phyloP scores from a whole-genome alignment of 1,284 basidiomycete species.

The Apiotrichum laibachii region DNA sequence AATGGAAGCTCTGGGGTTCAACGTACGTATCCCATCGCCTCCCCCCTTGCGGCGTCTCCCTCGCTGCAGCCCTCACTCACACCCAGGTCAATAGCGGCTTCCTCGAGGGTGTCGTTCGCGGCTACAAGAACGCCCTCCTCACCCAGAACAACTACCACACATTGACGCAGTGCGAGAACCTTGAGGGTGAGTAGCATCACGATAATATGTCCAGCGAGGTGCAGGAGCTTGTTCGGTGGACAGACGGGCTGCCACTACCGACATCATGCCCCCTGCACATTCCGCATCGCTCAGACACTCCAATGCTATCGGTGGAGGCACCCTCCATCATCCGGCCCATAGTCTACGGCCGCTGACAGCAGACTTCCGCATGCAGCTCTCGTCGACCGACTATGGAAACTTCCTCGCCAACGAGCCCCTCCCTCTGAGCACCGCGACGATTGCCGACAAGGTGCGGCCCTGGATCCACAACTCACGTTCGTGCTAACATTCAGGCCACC shows the following conservation, averaged over 20 bases:
- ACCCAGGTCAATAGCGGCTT: conserved; percentile 73
- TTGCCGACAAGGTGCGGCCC: conserved; percentile 68
- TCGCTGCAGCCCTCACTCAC: background rate
- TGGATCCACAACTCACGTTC: background rate
- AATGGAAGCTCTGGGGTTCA: conserved; percentile 82
- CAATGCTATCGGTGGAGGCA: too few relatives aligned
- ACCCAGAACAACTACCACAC: conserved; percentile 87
- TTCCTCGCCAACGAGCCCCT: conserved; percentile 95
- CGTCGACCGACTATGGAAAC: conserved; percentile 96
- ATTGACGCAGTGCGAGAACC: conserved; percentile 93
- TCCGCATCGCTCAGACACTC: background rate
- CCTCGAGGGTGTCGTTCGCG: conserved; percentile 88
- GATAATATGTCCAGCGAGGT: too few relatives aligned
- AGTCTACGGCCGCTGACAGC: background rate
- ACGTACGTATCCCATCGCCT: conserved; percentile 56
- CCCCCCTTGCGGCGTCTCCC: too few relatives aligned
- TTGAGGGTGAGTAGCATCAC: conserved; percentile 69
- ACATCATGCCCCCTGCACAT: too few relatives aligned
- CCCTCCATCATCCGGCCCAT: background rate
- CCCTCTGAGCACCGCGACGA: conserved; percentile 92
- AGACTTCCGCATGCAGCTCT: conserved; percentile 91
- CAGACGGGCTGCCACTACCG: too few relatives aligned
- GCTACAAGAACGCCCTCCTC: conserved; percentile 90
- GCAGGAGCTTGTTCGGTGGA: background rate
- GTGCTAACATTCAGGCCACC: conserved; percentile 60